These are phyloP conservation scores for Fimicolochytrium jonesii DNA, from an alignment of 192 early-diverging fungal genomes.

Conservation along the genomic window DNA sequence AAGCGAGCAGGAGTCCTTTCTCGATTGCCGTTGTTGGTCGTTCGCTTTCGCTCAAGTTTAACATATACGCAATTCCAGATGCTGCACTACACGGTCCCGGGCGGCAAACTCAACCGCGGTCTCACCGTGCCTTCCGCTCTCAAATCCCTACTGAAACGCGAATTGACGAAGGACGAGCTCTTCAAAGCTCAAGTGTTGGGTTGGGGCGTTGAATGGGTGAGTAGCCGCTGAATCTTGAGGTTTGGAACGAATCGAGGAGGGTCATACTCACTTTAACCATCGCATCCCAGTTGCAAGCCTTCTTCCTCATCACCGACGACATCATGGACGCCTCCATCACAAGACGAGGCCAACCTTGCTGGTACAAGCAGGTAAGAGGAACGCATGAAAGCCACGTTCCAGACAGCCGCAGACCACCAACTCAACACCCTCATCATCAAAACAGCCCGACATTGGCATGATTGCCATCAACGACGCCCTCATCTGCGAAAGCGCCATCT, in stretches of 20 bases:
- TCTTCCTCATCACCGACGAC: constrained; percentile 97
- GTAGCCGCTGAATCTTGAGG: constrained; percentile 3
- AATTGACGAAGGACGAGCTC: constrained; percentile 75
- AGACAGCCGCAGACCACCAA: too few species aligned
- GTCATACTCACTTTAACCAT: too few species aligned
- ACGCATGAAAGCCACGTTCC: too few species aligned
- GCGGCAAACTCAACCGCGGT: constrained; percentile 98
- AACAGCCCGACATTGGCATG: constrained; percentile 74
- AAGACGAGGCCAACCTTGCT: constrained; percentile 94
- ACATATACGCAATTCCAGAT: too few species aligned
- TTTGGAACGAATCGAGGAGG: background rate
- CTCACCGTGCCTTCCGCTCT: constrained; percentile 90
- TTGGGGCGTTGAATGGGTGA: constrained; percentile 90
- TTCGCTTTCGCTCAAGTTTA: too few species aligned
- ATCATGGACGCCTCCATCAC: constrained; percentile 97
- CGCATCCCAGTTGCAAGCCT: constrained; percentile 84
- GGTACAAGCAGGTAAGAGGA: constrained; percentile 76
- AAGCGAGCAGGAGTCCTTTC: too few species aligned
- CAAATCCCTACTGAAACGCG: constrained; percentile 67
- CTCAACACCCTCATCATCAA: too few species aligned
- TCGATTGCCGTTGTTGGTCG: too few species aligned
- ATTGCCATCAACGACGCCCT: constrained; percentile 97
- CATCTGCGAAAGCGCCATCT: constrained; percentile 88
- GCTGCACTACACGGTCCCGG: constrained; percentile 54
- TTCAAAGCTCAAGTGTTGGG: constrained; percentile 86